Conservation (phyloP, 768 basidiomycete species). For the Mycena crocata region DNA sequence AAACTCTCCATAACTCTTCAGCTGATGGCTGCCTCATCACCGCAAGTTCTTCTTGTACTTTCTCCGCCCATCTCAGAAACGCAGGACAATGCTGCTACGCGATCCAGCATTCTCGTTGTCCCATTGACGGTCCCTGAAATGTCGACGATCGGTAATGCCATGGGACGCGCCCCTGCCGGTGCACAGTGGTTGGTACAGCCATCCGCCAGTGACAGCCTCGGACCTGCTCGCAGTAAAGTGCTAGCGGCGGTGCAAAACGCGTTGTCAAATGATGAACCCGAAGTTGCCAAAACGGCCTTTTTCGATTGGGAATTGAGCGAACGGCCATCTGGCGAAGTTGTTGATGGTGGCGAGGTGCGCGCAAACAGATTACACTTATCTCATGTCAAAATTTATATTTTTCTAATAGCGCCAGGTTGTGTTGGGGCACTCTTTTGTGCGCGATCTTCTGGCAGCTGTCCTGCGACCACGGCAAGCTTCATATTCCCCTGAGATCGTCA, state of each 20-base stretch:
- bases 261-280: conserved; percentile 56
- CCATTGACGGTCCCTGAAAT: conserved; percentile 63
- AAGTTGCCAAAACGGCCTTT: conserved; percentile 70
- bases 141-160: conserved; percentile 73
- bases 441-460: conserved; percentile 64
- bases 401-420: conserved; percentile 29
- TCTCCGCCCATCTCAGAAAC: conserved; percentile 47
- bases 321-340: conserved; percentile 11
- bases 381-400: conserved; percentile 6
- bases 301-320: conserved; percentile 67
- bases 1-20: conserved; percentile 43
- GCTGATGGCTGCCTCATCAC: conserved; percentile 48
- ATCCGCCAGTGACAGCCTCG: conserved; percentile 27
- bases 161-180: conserved; percentile 62
- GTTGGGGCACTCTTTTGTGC: conserved; percentile 64
- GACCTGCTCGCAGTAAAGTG: conserved; percentile 44
- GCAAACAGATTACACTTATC: background rate
- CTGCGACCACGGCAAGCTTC: conserved; percentile 55
- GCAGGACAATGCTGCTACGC: conserved; percentile 44
- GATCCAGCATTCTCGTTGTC: conserved; percentile 69
- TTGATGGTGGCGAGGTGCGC: conserved; percentile 6
- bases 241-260: conserved; percentile 52
- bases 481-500: conserved; percentile 69
- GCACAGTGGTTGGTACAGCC: conserved; percentile 57
- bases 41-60: conserved; percentile 65